Conservation (phyloP, 495 filamentous ascomycete genomes). For the Aspergillus ellipticus region DNA sequence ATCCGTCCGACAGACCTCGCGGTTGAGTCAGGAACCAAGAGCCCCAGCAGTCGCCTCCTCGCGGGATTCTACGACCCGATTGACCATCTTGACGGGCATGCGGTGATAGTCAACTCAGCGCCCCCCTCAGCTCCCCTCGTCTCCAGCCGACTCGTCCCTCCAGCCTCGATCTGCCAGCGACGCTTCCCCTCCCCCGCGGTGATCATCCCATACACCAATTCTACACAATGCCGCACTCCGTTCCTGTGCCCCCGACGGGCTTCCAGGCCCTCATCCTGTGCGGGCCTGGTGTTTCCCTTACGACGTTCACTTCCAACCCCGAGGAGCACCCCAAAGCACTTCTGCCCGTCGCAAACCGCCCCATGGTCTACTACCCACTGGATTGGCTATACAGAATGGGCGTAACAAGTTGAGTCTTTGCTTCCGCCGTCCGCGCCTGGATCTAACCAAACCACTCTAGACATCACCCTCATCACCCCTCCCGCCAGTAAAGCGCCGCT, state of each 20-base stretch:
- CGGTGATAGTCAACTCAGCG: no score
- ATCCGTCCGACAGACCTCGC: not conserved
- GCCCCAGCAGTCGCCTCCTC: not conserved
- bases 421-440: not conserved
- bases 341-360: slow-evolving; percentile 86
- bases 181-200: slow-evolving; percentile 11
- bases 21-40: not conserved
- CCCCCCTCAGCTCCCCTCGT: no score
- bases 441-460: slow-evolving; percentile 36
- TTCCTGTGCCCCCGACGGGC: slow-evolving; percentile 65
- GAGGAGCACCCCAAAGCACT: slow-evolving; percentile 89
- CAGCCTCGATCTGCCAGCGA: not conserved
- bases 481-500: slow-evolving; percentile 68
- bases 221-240: slow-evolving; percentile 16
- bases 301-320: slow-evolving; percentile 85
- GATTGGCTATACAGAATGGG: slow-evolving; percentile 87
- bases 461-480: slow-evolving; percentile 80
- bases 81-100: no score
- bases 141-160: no score
- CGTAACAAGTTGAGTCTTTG: slow-evolving; percentile 59
- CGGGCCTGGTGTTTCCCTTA: slow-evolving; percentile 83
- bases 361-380: slow-evolving; percentile 93
- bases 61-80: not conserved
- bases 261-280: slow-evolving; percentile 94
- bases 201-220: not conserved